Conservation (phyloP, 2,329 filamentous ascomycete species). For the Elsinoe arachidis region DNA sequence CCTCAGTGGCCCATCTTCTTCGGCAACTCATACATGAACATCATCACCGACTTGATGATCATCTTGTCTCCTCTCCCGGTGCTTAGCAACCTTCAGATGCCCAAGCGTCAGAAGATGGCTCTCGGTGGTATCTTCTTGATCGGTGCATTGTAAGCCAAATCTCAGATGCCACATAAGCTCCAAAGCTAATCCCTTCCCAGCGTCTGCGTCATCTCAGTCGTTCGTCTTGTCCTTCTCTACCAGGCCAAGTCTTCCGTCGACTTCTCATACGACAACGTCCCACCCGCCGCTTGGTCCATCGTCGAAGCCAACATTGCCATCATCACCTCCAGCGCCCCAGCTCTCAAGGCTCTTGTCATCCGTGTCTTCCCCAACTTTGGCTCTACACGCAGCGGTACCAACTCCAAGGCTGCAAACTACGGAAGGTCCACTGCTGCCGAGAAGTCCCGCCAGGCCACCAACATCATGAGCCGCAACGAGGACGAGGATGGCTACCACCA, state of each 20-base stretch:
- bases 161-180: background rate
- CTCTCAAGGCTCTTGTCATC: conserved; percentile 19
- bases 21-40: conserved; percentile 28
- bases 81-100: conserved; percentile 24
- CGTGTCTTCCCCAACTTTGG: conserved; percentile 24
- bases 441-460: conserved; percentile 4
- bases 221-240: conserved; percentile 22
- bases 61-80: conserved; percentile 27
- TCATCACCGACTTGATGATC: conserved; percentile 27
- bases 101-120: conserved; percentile 23
- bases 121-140: conserved; percentile 28
- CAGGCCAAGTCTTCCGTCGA: conserved; percentile 20
- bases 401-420: conserved; percentile 6
- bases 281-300: conserved; percentile 23
- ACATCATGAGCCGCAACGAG: conserved; percentile 9
- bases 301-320: conserved; percentile 24
- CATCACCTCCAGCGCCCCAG: conserved; percentile 22
- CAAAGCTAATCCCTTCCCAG: conserved; percentile 13
- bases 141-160: conserved; percentile 20
- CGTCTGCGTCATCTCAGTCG: conserved; percentile 22
- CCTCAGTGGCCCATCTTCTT: conserved; percentile 33
- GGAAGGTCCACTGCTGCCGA: background rate
- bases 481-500: background rate
- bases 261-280: conserved; percentile 23
- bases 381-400: conserved; percentile 10